Evolutionary conservation across 441 rosid species (phyloP).

Genomic region (Bocquillonia castaneifolia): DNA sequence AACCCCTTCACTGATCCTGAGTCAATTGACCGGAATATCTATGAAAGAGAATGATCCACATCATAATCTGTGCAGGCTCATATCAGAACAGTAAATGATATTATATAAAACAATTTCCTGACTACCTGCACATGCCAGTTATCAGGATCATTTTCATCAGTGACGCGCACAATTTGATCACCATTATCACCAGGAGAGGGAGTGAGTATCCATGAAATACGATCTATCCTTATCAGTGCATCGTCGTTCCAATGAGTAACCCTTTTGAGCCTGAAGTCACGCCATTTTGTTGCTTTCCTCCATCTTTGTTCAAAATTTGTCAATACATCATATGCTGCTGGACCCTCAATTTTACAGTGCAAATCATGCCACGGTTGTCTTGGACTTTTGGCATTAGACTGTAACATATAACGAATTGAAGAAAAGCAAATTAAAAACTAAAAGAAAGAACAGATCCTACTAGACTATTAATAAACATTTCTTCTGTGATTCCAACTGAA

Average conservation of each 20-base stretch:
- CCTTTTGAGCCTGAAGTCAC: conserved; percentile 47
- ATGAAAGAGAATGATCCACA: conserved; percentile 23
- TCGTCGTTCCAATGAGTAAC: conserved; percentile 53
- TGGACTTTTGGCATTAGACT: conserved; percentile 46
- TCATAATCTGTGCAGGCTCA: conserved; percentile 13
- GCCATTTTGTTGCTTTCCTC: conserved; percentile 61
- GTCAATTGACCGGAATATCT: conserved; percentile 74
- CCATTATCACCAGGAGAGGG: conserved; percentile 45
- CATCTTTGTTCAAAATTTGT: conserved; percentile 72
- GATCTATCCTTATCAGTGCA: conserved; percentile 57
- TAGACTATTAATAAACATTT: background rate
- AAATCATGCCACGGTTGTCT: conserved; percentile 90
- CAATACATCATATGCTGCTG: conserved; percentile 73
- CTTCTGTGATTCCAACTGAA: background rate
- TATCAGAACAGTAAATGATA: background rate
- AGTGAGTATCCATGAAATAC: conserved; percentile 53
- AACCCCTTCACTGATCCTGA: conserved; percentile 67
- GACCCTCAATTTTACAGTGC: conserved; percentile 79
- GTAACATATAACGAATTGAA: conserved; percentile 6
- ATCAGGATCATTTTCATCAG: conserved; percentile 49
- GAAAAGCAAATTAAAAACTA: background rate
- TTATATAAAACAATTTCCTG: background rate
- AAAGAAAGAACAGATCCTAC: no score
- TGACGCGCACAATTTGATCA: conserved; percentile 31
- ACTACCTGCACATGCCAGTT: conserved; percentile 75